A percentile compares a stretch with the other conserved stretches of the same genome.
Conservation (phyloP, 352 stramenopile species). For the Globisporangium cylindrosporum region DNA sequence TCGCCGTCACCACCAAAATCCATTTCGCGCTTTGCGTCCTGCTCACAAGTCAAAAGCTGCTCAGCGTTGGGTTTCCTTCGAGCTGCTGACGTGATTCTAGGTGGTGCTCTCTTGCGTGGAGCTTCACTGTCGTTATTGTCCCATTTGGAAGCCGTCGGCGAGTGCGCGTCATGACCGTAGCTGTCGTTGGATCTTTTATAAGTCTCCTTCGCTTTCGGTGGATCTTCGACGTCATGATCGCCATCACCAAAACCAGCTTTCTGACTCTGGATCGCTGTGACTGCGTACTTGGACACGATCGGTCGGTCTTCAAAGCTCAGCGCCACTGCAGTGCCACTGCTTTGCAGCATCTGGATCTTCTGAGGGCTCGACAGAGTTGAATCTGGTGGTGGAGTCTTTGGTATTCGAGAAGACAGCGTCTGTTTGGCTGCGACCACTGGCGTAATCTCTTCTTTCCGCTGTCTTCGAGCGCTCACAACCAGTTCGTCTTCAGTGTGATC, state of each 20-base stretch:
- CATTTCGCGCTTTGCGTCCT: not conserved
- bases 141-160: not conserved
- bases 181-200: not conserved
- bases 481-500: not conserved
- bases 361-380: slow-evolving; percentile 30
- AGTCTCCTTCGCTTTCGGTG: slow-evolving; percentile 23
- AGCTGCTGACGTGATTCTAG: not conserved
- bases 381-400: too few relatives aligned
- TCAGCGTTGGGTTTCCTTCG: slow-evolving; percentile 3
- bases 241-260: not conserved
- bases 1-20: slow-evolving; percentile 9
- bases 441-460: not conserved
- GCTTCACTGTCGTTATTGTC: slow-evolving; percentile 26
- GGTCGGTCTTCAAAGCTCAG: slow-evolving; percentile 27
- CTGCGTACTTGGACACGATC: slow-evolving; percentile 36
- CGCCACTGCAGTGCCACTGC: slow-evolving; percentile 8
- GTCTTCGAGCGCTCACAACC: not conserved
- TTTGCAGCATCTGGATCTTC: slow-evolving; percentile 43
- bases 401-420: not conserved
- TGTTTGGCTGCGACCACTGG: not conserved
- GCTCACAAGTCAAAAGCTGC: not conserved
- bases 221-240: slow-evolving; percentile 25
- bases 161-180: not conserved
- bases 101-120: slow-evolving; percentile 7
- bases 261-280: slow-evolving; percentile 9